These are phyloP conservation scores for Stagonosporopsis tanaceti DNA, from an alignment of 2,329 filamentous ascomycete genomes.

Conservation along the genomic window DNA sequence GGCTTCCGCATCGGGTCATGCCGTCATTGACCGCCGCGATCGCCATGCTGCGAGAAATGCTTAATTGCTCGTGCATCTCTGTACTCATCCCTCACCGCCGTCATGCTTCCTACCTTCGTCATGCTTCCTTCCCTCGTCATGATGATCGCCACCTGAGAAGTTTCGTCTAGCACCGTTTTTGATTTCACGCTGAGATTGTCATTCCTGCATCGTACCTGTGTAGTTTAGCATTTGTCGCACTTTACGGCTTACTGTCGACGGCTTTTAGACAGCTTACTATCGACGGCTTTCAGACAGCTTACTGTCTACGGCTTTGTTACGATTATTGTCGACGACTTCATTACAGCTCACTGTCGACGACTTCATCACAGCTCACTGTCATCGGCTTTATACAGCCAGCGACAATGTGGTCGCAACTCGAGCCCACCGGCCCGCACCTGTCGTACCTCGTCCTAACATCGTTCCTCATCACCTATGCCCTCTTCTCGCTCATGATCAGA, in stretches of 20 bases:
- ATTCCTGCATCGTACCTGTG: neutral
- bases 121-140: slow-evolving; percentile 8
- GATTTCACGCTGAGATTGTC: neutral
- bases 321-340: too few species aligned
- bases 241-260: neutral
- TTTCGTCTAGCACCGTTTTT: neutral
- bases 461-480: slow-evolving; percentile 57
- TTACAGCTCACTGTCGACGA: too few species aligned
- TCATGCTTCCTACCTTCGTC: neutral
- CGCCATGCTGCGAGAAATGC: slow-evolving; percentile 7
- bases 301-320: too few species aligned
- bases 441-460: slow-evolving; percentile 55
- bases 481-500: slow-evolving; percentile 57
- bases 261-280: too few species aligned
- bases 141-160: slow-evolving; percentile 11
- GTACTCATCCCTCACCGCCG: neutral
- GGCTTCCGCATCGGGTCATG: slow-evolving; percentile 13
- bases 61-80: slow-evolving; percentile 3
- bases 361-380: too few species aligned
- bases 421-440: slow-evolving; percentile 56
- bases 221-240: neutral
- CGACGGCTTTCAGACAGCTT: too few species aligned
- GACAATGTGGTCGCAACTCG: slow-evolving; percentile 53
- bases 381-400: neutral
- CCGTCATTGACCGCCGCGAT: slow-evolving; percentile 24